Evolutionary conservation across 2,329 filamentous ascomycete species (phyloP).

Genomic region (Diaporthe vexans): DNA sequence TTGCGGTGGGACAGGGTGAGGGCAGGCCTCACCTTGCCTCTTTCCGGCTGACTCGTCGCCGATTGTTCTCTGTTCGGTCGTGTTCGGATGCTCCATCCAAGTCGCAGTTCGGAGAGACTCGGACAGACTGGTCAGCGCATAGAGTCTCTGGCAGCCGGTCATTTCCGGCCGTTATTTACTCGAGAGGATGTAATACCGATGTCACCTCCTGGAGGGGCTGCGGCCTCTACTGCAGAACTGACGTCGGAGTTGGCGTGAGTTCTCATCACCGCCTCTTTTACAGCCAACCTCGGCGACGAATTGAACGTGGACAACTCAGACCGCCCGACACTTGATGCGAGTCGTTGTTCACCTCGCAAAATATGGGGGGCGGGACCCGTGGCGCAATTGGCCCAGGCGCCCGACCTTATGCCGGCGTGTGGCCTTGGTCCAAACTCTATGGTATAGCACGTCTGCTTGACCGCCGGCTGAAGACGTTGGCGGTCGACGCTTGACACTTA

Average conservation of each 20-base stretch:
- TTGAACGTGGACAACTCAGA: conserved; percentile 22
- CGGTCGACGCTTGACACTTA: neutral
- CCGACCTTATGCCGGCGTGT: conserved; percentile 11
- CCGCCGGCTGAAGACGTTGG: conserved; percentile 19
- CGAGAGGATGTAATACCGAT: conserved; percentile 4
- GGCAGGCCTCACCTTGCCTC: conserved; percentile 31
- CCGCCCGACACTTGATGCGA: conserved; percentile 14
- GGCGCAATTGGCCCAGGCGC: conserved; percentile 7
- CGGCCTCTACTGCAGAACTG: conserved; percentile 18
- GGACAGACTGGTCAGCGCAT: conserved; percentile 2
- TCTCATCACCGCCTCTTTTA: conserved; percentile 25
- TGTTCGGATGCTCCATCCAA: conserved; percentile 20
- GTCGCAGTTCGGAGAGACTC: conserved; percentile 8
- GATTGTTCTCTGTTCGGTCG: neutral
- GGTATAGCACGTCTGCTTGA: conserved; percentile 28
- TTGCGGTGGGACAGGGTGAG: conserved; percentile 22
- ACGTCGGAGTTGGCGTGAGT: conserved; percentile 17
- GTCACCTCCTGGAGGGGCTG: conserved; percentile 16
- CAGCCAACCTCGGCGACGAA: conserved; percentile 5
- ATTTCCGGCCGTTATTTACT: conserved; percentile 14
- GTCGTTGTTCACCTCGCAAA: conserved; percentile 19
- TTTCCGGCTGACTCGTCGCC: conserved; percentile 34
- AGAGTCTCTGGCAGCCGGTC: conserved; percentile 6
- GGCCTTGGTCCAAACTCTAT: conserved; percentile 28
- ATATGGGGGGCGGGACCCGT: neutral